These are phyloP conservation scores for Aspergillus alliaceus DNA, from an alignment of 2,329 filamentous ascomycete species.

Conservation along the genomic window DNA sequence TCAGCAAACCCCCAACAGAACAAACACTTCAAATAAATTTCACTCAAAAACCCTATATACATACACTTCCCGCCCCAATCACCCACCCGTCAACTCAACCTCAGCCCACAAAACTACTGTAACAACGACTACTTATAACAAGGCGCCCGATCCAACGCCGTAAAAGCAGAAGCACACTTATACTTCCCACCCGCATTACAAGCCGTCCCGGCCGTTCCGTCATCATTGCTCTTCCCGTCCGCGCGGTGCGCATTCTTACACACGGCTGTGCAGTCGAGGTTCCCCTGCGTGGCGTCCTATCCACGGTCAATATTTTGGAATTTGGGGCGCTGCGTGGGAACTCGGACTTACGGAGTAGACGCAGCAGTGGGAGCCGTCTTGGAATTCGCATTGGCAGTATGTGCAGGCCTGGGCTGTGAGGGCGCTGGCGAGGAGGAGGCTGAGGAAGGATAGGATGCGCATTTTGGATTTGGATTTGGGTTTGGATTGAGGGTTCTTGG, in stretches of 20 bases:
- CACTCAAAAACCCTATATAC: too few relatives aligned
- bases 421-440: conserved; percentile 1
- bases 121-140: conserved; percentile 5
- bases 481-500: neutral
- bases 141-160: conserved; percentile 1
- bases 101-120: too few relatives aligned
- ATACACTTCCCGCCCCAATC: too few relatives aligned
- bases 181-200: conserved; percentile 7
- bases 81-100: too few relatives aligned
- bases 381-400: conserved; percentile 11
- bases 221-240: conserved; percentile 1
- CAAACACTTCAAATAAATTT: too few relatives aligned
- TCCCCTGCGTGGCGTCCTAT: conserved; percentile 1
- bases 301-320: too few relatives aligned
- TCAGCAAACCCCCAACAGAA: too few relatives aligned
- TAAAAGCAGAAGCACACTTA: conserved; percentile 2
- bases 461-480: neutral
- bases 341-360: conserved; percentile 6
- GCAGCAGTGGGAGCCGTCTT: conserved; percentile 4
- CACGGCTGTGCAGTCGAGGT: conserved; percentile 3
- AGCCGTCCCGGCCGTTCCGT: conserved; percentile 3
- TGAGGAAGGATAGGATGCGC: neutral
- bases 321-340: too few relatives aligned
- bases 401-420: conserved; percentile 3
- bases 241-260: conserved; percentile 5